A percentile compares a stretch with the other conserved stretches of the same genome.
Evolutionary conservation across 441 rosid species (phyloP).

Genomic region (Gossypium laxum): DNA sequence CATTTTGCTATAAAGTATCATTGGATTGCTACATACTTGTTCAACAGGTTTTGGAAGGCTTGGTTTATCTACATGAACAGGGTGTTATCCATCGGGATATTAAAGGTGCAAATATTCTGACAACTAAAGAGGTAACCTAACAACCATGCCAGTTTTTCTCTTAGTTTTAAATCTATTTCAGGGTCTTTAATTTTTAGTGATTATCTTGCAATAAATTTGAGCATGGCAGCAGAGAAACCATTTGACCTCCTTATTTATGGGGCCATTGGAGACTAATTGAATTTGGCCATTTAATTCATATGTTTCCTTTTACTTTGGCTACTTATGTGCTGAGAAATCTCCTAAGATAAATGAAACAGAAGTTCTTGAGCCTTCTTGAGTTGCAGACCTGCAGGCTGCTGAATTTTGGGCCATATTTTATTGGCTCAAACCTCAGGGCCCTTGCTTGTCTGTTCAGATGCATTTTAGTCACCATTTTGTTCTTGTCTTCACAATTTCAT

Average conservation of each 20-base stretch:
- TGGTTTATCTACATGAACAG: slow-evolving; percentile 95
- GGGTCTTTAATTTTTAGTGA: neutral
- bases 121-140: slow-evolving; percentile 75
- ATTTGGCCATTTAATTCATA: slow-evolving; percentile 2
- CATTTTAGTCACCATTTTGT: neutral
- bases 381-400: neutral
- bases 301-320: slow-evolving; percentile 5
- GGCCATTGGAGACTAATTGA: neutral
- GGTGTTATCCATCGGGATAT: slow-evolving; percentile 99
- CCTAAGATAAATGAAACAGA: slow-evolving; percentile 3
- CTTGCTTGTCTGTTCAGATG: neutral
- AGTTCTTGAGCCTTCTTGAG: neutral
- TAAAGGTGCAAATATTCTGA: slow-evolving; percentile 96
- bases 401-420: neutral
- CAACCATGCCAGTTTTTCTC: neutral
- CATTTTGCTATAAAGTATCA: slow-evolving; percentile 8
- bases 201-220: slow-evolving; percentile 1
- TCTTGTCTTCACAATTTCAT: neutral
- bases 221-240: neutral
- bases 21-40: slow-evolving; percentile 20
- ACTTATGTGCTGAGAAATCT: neutral
- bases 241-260: neutral
- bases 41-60: slow-evolving; percentile 85
- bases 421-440: neutral
- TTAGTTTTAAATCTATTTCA: neutral